These are phyloP conservation scores for Rhipidocladum racemiflorum DNA, from an alignment of 176 grass and related monocot species.

Conservation along the genomic window DNA sequence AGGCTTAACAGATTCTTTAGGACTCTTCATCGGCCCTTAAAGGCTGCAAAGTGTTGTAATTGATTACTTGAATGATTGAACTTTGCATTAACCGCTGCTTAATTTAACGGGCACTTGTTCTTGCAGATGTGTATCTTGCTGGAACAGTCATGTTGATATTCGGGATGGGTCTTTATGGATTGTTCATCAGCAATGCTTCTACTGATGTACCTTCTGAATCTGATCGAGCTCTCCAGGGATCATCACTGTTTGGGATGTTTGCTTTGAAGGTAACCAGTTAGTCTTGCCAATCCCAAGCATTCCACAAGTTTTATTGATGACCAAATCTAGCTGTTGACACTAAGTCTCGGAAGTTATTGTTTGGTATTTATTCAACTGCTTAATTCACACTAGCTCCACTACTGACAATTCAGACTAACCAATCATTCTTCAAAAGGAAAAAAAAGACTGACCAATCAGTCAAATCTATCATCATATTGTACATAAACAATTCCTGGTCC, in stretches of 20 bases:
- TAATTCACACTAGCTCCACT: not conserved
- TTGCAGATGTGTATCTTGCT: conserved; percentile 93
- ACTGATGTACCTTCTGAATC: conserved; percentile 42
- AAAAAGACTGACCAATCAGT: not conserved
- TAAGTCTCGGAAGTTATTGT: not conserved
- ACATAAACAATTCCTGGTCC: not conserved
- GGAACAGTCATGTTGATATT: conserved; percentile 99
- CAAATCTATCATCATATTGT: not conserved
- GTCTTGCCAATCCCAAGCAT: not conserved
- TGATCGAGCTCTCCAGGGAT: conserved; percentile 70
- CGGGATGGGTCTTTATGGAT: conserved; percentile 88
- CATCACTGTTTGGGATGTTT: conserved; percentile 95
- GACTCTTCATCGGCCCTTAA: not conserved
- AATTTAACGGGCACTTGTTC: not conserved
- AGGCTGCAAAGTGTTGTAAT: not conserved
- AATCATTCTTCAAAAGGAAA: not conserved
- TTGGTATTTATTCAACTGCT: not conserved
- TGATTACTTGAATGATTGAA: not conserved
- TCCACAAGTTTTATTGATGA: not conserved
- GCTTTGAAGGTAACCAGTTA: conserved; percentile 67
- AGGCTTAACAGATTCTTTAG: not conserved
- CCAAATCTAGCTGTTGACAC: too few relatives aligned
- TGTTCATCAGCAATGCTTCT: conserved; percentile 85
- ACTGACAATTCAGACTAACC: not conserved
- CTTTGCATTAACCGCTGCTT: conserved; percentile 11